Evolutionary conservation across 306 rosid genomes (phyloP).

Genomic region (Amphicarpaea edgeworthii): DNA sequence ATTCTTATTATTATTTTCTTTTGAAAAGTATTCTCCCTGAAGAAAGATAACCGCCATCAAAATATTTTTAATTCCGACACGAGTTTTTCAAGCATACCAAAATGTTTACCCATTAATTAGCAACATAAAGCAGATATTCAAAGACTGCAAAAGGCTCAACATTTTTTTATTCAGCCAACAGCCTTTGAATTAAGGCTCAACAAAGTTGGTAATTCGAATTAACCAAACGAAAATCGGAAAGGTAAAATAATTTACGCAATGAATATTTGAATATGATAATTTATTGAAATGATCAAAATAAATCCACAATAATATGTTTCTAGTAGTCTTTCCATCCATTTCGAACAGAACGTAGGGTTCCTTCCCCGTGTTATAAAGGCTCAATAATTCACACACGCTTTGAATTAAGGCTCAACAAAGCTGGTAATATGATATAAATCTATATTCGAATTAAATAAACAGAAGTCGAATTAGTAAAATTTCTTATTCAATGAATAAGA

Average conservation of each 20-base stretch:
- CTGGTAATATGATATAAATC: not conserved
- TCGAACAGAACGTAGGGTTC: too few relatives aligned
- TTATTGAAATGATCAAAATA: too few relatives aligned
- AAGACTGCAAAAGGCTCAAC: not conserved
- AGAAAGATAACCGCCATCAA: not conserved
- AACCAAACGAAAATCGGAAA: too few relatives aligned
- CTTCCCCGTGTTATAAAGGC: not conserved
- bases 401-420: not conserved
- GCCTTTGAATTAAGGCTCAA: too few relatives aligned
- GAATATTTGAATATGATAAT: too few relatives aligned
- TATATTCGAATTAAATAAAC: not conserved
- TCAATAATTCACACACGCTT: not conserved
- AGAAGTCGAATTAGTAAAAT: not conserved
- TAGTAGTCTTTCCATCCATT: too few relatives aligned
- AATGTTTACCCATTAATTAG: too few relatives aligned
- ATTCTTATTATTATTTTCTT: not conserved
- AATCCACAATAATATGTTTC: too few relatives aligned
- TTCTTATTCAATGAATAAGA: not conserved
- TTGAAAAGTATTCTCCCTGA: not conserved
- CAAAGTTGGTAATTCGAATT: too few relatives aligned
- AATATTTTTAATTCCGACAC: not conserved
- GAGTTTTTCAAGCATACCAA: not conserved
- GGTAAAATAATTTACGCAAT: too few relatives aligned
- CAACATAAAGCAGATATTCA: not conserved
- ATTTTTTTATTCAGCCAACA: too few relatives aligned